Conservation (phyloP, 208 protist species). For the Endotrypanum monterogeii region DNA sequence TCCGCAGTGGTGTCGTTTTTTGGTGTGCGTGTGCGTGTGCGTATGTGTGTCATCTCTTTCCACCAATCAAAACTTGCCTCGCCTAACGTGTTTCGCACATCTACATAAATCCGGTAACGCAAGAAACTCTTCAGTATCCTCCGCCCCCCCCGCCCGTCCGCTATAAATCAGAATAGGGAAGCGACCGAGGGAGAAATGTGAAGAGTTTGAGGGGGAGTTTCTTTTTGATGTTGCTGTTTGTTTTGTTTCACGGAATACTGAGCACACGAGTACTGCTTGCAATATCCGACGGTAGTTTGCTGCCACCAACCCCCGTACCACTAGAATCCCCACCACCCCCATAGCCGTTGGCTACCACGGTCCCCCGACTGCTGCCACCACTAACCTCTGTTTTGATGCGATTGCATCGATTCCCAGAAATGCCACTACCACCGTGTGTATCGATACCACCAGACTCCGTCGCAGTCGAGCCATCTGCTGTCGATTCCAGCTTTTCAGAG, state of each 20-base stretch:
- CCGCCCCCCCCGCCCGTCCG: too few species aligned
- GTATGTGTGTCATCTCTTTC: background rate
- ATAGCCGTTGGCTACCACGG: background rate
- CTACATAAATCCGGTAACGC: background rate
- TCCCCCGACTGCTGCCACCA: background rate
- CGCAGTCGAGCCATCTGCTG: background rate
- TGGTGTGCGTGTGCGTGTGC: background rate
- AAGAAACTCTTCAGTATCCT: background rate
- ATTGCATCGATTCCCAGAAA: background rate
- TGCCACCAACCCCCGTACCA: background rate
- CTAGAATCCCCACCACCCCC: background rate
- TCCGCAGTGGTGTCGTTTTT: background rate
- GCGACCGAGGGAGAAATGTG: background rate
- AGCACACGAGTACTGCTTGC: conserved; percentile 11
- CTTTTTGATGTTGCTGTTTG: background rate
- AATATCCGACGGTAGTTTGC: conserved; percentile 16
- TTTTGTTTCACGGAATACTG: conserved; percentile 13
- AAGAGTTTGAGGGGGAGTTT: background rate
- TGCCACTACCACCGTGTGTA: background rate
- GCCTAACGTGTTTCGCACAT: background rate
- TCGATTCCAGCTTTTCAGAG: background rate
- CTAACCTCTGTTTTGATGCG: background rate
- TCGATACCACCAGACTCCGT: background rate
- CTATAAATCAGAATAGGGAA: background rate
- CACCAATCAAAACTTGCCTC: too few species aligned